A percentile compares a stretch with the other conserved stretches of the same genome.
Conservation (phyloP, 1,139 yeast species). For the Geotrichum europaeum region DNA sequence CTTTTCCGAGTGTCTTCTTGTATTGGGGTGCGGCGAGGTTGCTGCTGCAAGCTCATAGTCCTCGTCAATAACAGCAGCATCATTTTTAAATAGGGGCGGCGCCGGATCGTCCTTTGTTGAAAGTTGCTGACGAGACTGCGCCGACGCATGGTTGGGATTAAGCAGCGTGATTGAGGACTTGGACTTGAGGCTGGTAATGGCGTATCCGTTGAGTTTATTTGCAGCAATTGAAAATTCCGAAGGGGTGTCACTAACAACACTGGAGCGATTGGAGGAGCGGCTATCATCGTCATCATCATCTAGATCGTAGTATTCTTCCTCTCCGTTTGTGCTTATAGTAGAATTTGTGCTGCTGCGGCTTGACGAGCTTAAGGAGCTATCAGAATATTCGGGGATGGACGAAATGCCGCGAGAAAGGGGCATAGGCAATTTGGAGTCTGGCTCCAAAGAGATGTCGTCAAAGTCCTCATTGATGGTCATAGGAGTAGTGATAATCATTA, state of each 20-base stretch:
- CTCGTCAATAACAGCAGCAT: not conserved
- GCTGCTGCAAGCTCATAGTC: not conserved
- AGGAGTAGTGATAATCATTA: not conserved
- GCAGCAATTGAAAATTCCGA: slow-evolving; percentile 15
- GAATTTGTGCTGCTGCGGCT: slow-evolving; percentile 20
- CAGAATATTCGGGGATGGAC: slow-evolving; percentile 18
- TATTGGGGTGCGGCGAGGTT: not conserved
- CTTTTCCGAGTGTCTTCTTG: not conserved
- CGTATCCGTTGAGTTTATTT: slow-evolving; percentile 23
- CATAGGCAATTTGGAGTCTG: not conserved
- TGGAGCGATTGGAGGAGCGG: not conserved
- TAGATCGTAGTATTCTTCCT: slow-evolving; percentile 15
- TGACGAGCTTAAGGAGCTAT: slow-evolving; percentile 17
- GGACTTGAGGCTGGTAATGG: slow-evolving; percentile 23
- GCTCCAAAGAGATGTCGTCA: slow-evolving; percentile 27
- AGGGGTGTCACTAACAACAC: not conserved
- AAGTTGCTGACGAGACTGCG: slow-evolving; percentile 4
- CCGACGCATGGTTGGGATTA: slow-evolving; percentile 14
- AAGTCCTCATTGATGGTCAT: slow-evolving; percentile 24
- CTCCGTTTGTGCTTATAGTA: slow-evolving; percentile 16
- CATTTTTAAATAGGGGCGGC: not conserved
- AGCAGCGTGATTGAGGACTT: slow-evolving; percentile 17
- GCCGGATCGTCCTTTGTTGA: not conserved
- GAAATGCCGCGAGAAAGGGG: slow-evolving; percentile 15
- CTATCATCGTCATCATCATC: slow-evolving; percentile 16